Conservation (phyloP, 1,284 basidiomycete species). For the Athelia psychrophila region DNA sequence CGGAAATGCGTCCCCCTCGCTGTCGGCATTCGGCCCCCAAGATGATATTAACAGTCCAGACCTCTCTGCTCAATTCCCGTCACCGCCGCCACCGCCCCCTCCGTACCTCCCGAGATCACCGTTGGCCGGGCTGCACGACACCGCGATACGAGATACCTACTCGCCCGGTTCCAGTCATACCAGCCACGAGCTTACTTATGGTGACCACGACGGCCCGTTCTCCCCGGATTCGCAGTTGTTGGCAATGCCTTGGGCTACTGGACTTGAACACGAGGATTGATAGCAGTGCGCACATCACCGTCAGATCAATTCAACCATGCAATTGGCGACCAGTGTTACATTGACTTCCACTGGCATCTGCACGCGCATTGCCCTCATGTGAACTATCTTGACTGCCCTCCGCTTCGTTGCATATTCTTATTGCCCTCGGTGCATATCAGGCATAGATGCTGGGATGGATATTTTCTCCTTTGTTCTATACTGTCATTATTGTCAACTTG, state of each 20-base stretch:
- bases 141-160: background rate
- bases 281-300: no score
- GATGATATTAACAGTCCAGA: no score
- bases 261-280: background rate
- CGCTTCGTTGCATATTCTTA: no score
- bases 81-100: background rate
- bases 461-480: no score
- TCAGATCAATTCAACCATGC: no score
- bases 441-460: no score
- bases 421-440: no score
- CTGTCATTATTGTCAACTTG: no score
- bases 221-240: background rate
- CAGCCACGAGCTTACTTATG: background rate
- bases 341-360: no score
- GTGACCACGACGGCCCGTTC: background rate
- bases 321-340: no score
- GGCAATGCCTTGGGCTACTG: background rate
- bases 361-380: no score
- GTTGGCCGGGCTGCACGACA: background rate
- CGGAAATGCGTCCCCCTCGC: background rate
- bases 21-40: background rate
- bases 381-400: no score
- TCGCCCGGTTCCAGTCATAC: background rate
- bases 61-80: background rate
- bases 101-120: background rate